Evolutionary conservation across 2,329 filamentous ascomycete genomes (phyloP), one percentile per base, ranked within the genome.

Genomic region (Nannizzia gypsea): DNA sequence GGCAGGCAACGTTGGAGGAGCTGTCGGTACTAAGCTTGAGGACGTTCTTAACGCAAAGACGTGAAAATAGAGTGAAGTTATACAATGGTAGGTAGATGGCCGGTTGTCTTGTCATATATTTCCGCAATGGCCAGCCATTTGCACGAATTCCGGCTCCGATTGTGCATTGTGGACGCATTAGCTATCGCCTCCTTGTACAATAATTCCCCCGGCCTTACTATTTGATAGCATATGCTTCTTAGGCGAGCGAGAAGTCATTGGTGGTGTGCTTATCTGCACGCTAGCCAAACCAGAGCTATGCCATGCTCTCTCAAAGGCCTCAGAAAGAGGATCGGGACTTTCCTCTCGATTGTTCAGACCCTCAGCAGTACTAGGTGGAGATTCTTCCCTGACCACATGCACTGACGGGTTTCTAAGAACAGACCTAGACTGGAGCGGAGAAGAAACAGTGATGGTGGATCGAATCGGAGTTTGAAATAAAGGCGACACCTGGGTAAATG

Each of bases 1-100:
- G 61, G 76, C 77, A 52, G 77, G 77, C 34, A 71, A 77, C 65
- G 72, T 79, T 58, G 77, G 75, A 38, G 76, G 72, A 20, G 72
- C 73, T 11, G 67, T 71, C 42, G 73, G 75, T 62, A 78, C 74
- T 6, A 77, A 73, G 61, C 67, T 79, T 48, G 73, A 76, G 56
- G 74, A 78, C 63, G 72, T 79, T 44, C 64, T 78, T 57, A 73
- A 74, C 65, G 50, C 50, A 3, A 54, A 34, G 50, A 26, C 31
- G n/a, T 54, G 50, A 54, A 20, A 26, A 15, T n/a, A 4, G 13
- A 20, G 15, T 31, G 31, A 15, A 8, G 13, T 36, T 11, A 13
- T 36, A 3, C 13, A 11, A 36, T 36, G 13, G 9, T 3, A 13
- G 31, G 31, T 36, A 13, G 31, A 11, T 36, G 9, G 31, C 9